Evolutionary conservation across 306 rosid genomes (phyloP).

Genomic region (Pyrus bretschneideri): DNA sequence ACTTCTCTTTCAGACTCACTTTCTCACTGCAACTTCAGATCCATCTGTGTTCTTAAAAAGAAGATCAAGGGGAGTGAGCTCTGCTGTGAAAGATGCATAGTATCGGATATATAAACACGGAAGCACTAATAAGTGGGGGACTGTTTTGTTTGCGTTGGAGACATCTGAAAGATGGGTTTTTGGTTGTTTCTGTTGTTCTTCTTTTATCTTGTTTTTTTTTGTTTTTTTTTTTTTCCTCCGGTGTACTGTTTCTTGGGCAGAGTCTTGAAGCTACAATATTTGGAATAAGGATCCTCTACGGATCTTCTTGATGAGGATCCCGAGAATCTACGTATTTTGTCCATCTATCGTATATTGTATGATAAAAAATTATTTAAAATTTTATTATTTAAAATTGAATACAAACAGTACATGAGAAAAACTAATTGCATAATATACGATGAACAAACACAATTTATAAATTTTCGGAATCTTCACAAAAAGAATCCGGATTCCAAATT

Average conservation of each 20-base stretch:
- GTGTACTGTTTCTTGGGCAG: background rate
- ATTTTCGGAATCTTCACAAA: fast-evolving
- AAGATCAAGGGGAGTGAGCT: background rate
- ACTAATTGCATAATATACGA: fast-evolving
- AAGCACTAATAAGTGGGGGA: background rate
- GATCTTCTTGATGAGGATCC: too few species aligned
- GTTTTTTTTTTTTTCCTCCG: background rate
- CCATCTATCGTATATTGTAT: fast-evolving
- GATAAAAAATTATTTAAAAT: too few species aligned
- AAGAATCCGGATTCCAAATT: too few species aligned
- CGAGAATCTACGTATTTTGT: fast-evolving
- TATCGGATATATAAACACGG: background rate
- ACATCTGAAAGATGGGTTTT: background rate
- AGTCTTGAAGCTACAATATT: background rate
- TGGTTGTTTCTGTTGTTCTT: background rate
- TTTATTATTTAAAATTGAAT: too few species aligned
- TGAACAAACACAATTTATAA: fast-evolving
- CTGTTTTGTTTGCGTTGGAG: background rate
- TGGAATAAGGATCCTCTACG: too few species aligned
- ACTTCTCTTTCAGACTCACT: background rate
- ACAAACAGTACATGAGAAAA: too few species aligned
- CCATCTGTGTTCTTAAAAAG: background rate
- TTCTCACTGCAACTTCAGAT: background rate
- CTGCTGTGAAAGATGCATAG: background rate
- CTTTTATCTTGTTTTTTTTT: background rate